Percentiles rank a stretch among this genome's conserved stretches.
These are phyloP conservation scores for Xylariales sp. DNA, from an alignment of 2,329 filamentous ascomycete genomes.

Conservation along the genomic window DNA sequence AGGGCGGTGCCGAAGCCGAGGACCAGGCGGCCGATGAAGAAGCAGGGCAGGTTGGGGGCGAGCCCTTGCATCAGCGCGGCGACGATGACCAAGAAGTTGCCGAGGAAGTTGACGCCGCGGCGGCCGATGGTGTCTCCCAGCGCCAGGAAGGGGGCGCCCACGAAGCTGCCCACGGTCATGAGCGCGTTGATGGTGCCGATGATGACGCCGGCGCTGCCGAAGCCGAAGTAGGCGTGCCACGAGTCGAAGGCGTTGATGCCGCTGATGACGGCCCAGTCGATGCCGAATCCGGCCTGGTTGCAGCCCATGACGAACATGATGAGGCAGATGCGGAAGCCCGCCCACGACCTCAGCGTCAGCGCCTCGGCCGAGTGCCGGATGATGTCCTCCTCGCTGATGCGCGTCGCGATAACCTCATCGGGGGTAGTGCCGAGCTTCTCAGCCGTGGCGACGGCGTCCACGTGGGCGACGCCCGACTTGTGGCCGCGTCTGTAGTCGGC, in stretches of 20 bases:
- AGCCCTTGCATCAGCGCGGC: constrained; percentile 32
- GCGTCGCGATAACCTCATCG: constrained; percentile 39
- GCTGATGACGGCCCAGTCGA: constrained; percentile 45
- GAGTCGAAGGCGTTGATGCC: constrained; percentile 37
- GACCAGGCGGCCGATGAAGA: constrained; percentile 5
- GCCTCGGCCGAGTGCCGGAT: constrained; percentile 35
- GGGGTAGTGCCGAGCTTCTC: constrained; percentile 28
- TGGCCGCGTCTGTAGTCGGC: constrained; percentile 1
- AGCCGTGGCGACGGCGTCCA: constrained; percentile 22
- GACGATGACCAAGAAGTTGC: constrained; percentile 39
- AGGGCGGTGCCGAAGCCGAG: constrained; percentile 16
- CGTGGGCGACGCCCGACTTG: constrained; percentile 6
- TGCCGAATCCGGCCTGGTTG: constrained; percentile 41
- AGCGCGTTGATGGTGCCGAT: constrained; percentile 40
- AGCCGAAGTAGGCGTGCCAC: constrained; percentile 40
- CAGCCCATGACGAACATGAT: constrained; percentile 42
- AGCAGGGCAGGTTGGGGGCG: constrained; percentile 13
- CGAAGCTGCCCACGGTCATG: constrained; percentile 41
- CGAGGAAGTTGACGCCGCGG: constrained; percentile 42
- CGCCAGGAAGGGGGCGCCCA: constrained; percentile 43
- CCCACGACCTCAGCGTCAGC: constrained; percentile 32
- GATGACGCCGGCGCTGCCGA: constrained; percentile 32
- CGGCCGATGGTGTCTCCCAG: constrained; percentile 48
- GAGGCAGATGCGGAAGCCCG: constrained; percentile 33
- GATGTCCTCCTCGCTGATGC: constrained; percentile 41